Percentiles rank a stretch among this genome's conserved stretches.
These are phyloP conservation scores for Eremothecium sinecaudum DNA, from an alignment of 1,139 yeast species.

Conservation along the genomic window DNA sequence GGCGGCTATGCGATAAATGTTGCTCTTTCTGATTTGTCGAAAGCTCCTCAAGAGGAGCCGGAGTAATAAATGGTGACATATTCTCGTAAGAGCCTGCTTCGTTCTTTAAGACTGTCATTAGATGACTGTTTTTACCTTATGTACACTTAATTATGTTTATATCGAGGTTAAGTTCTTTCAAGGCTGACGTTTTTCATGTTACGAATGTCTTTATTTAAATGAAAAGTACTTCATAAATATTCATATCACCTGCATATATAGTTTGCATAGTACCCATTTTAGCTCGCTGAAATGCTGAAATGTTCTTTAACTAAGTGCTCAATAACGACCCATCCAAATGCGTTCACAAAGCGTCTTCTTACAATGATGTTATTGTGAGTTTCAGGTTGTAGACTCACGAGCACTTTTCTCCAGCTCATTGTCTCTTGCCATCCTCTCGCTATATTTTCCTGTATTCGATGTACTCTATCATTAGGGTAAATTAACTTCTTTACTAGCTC, in stretches of 20 bases:
- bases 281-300: conserved; percentile 34
- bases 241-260: no score
- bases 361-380: conserved; percentile 94
- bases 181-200: no score
- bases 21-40: neutral
- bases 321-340: conserved; percentile 93
- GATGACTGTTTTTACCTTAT: no score
- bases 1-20: neutral
- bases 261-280: no score
- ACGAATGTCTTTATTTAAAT: no score
- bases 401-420: conserved; percentile 86
- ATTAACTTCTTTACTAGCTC: conserved; percentile 21
- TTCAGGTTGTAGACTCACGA: conserved; percentile 80
- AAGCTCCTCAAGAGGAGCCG: no score
- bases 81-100: no score
- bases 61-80: no score
- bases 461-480: conserved; percentile 27
- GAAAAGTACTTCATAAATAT: no score
- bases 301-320: conserved; percentile 68
- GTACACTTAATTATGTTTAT: no score
- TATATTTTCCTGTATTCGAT: conserved; percentile 63
- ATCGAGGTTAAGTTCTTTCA: no score
- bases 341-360: conserved; percentile 80
- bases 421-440: conserved; percentile 84
- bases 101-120: no score